These are phyloP conservation scores for Przewalskia tangutica DNA, from an alignment of 257 asterid genomes.

Conservation along the genomic window DNA sequence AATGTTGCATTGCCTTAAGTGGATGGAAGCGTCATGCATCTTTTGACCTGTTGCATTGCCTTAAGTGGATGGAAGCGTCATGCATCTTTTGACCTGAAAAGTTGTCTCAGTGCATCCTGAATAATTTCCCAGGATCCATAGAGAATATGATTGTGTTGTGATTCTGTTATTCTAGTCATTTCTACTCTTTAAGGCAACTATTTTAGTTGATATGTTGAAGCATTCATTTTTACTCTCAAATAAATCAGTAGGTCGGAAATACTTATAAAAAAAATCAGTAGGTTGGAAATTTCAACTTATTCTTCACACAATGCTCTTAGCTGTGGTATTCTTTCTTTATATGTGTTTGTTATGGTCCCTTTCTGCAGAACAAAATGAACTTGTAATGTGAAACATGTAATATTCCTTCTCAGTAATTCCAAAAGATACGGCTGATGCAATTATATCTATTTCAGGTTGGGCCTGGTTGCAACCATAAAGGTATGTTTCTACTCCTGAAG, in stretches of 20 bases:
- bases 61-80: too few species aligned
- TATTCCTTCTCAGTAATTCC: background rate
- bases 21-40: background rate
- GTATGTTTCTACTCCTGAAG: slow-evolving; percentile 19
- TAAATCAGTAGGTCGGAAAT: background rate
- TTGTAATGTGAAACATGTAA: background rate
- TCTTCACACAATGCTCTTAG: background rate
- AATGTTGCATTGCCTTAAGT: background rate
- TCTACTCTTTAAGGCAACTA: background rate
- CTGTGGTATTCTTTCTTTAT: background rate
- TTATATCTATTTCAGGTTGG: slow-evolving; percentile 42
- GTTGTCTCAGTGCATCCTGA: background rate
- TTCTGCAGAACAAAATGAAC: background rate
- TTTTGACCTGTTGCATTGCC: background rate
- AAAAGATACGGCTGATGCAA: background rate
- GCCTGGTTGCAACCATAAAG: slow-evolving; percentile 76
- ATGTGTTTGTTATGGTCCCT: background rate
- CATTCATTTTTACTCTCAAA: background rate
- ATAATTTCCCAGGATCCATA: background rate
- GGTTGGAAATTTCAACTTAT: background rate
- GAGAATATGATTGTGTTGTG: background rate
- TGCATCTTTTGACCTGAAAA: background rate
- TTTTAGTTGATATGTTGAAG: background rate
- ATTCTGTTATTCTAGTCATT: background rate
- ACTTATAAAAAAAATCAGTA: too few species aligned